phyloP scores from a whole-genome alignment of 495 filamentous ascomycete species.

The Evansstolkia leycettana region DNA sequence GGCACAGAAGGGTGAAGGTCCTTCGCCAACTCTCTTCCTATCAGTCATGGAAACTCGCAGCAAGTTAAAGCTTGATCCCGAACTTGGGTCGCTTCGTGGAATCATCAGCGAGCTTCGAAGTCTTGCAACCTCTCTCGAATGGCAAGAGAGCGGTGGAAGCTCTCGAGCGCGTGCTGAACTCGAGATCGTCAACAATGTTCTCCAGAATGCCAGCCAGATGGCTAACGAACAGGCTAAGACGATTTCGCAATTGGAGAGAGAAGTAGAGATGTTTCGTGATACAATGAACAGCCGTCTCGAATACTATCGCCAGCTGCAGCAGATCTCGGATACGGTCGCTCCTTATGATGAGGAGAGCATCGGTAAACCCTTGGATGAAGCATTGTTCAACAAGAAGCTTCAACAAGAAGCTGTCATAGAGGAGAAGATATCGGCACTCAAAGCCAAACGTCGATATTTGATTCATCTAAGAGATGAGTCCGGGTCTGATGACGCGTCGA shows the following conservation, averaged over 20 bases:
- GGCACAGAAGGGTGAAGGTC: constrained; percentile 52
- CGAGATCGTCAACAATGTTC: constrained; percentile 40
- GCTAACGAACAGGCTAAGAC: constrained; percentile 54
- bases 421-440: constrained; percentile 43
- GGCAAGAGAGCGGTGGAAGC: constrained; percentile 46
- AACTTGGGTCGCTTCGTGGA: constrained; percentile 52
- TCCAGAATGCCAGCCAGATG: constrained; percentile 48
- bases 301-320: constrained; percentile 80
- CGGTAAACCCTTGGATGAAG: constrained; percentile 27
- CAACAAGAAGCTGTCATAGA: constrained; percentile 36
- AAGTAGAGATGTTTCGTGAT: constrained; percentile 61
- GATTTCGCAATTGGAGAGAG: constrained; percentile 47
- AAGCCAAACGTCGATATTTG: constrained; percentile 63
- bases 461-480: constrained; percentile 47
- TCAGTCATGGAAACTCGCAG: constrained; percentile 46
- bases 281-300: constrained; percentile 74
- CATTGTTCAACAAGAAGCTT: constrained; percentile 21
- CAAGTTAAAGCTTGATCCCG: constrained; percentile 41
- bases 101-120: constrained; percentile 57
- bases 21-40: constrained; percentile 56
- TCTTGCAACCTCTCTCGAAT: constrained; percentile 47
- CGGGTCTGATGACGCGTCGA: constrained; percentile 37
- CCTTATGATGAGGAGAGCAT: constrained; percentile 51
- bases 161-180: constrained; percentile 52
- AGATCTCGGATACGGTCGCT: constrained; percentile 73